Evolutionary conservation across 2,329 filamentous ascomycete species (phyloP), one percentile per base, ranked within the genome.

Genomic region (Didymella glomerata): DNA sequence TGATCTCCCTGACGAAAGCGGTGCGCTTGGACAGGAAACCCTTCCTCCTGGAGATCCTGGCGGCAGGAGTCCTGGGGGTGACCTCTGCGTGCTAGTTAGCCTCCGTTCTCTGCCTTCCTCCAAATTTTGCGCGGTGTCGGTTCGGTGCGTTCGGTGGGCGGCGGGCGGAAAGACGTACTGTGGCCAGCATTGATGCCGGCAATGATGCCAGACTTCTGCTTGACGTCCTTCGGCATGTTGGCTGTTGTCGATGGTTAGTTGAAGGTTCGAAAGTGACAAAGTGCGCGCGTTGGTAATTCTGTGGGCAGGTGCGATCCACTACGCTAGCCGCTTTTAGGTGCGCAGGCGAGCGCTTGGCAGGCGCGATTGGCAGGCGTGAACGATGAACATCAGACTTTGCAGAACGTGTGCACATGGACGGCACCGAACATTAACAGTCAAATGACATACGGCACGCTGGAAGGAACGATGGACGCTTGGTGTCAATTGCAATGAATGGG

Each of bases 21-120:
- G 95, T 98, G 78, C 93, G 90, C 90, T 96, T 97, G 86, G 91
- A 96, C 79, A 96, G 85, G 84, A 95, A 91, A 75, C 95, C 95
- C 88, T 97, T 98, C 85, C 89, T 93, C 92, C 81, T 79, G 68
- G 82, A 84, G 68, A 83, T 79, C 68, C 78, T 79, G 67, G 79
- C 75, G 70, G 80, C 80, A 59, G 80, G 78, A 71, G 80, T 79
- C 76, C 78, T 81, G 45, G 81, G 80, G 56, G 81, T 84, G 78
- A 84, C 81, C 79, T 83, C 81, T 72, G 64, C 73, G 68, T 56
- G 66, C 56, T 62, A 56, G 62, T 73, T 71, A 73, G 64, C 67
- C 47, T 63, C 63, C 57, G 57, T 46, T 65, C 41, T 57, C 55
- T 62, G 61, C 60, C 41, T 16, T 44, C 45, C 45, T 45, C 60